phyloP scores from a whole-genome alignment of 2,329 filamentous ascomycete species.

The Xylariaceae sp. region DNA sequence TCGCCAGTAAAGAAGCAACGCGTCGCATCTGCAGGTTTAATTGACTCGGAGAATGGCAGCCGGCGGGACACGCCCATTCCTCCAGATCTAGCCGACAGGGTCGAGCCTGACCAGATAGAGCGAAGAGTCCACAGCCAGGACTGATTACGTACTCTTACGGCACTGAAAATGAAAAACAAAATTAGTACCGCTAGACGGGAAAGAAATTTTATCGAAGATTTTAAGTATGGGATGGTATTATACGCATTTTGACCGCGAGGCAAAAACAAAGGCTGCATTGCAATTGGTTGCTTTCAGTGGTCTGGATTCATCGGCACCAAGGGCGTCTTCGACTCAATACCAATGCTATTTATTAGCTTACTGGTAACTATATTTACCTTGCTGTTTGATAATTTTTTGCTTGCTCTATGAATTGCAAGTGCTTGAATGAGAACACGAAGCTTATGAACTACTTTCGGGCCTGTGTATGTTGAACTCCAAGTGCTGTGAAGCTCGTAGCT shows the following conservation, averaged over 20 bases:
- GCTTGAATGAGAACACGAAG: slow-evolving; percentile 19
- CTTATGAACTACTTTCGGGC: slow-evolving; percentile 11
- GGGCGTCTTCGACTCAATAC: neutral
- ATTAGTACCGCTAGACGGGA: neutral
- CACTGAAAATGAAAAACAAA: neutral
- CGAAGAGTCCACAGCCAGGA: neutral
- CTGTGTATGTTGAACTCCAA: no score
- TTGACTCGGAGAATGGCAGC: slow-evolving; percentile 38
- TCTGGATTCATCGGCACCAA: neutral
- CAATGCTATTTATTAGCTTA: neutral
- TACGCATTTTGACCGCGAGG: slow-evolving; percentile 26
- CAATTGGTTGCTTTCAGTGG: slow-evolving; percentile 8
- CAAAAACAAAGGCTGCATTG: slow-evolving; percentile 14
- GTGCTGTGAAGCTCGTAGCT: no score
- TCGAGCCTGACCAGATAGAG: neutral
- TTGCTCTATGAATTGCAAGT: neutral
- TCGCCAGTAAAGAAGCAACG: slow-evolving; percentile 22
- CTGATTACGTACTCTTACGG: neutral
- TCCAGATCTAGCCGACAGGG: slow-evolving; percentile 35
- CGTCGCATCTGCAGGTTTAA: slow-evolving; percentile 39
- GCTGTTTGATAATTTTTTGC: neutral
- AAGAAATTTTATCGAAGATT: neutral
- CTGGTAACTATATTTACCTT: neutral
- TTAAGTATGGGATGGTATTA: slow-evolving; percentile 11
- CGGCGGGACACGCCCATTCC: slow-evolving; percentile 46